Conservation (phyloP, 805 yeast species). For the Lipomyces japonicus region DNA sequence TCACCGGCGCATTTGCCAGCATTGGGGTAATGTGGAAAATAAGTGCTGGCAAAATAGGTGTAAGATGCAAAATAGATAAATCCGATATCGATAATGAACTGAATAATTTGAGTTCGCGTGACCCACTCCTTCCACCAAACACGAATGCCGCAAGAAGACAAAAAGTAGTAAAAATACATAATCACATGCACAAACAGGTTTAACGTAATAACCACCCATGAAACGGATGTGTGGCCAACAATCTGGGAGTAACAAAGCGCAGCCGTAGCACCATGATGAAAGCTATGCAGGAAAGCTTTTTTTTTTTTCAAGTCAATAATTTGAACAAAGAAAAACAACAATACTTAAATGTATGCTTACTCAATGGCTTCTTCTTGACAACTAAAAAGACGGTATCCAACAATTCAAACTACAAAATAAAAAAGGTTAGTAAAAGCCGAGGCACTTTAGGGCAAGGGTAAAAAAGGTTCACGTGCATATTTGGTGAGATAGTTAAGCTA, state of each 20-base stretch:
- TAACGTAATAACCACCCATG: conserved; percentile 89
- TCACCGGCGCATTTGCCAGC: conserved; percentile 86
- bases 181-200: conserved; percentile 91
- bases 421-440: conserved; percentile 10
- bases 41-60: conserved; percentile 76
- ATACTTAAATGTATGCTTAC: neutral
- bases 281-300: conserved; percentile 79
- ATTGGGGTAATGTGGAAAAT: conserved; percentile 66
- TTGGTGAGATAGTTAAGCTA: conserved; percentile 81
- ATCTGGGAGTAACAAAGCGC: conserved; percentile 89
- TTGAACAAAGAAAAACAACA: neutral
- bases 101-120: conserved; percentile 90
- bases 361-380: conserved; percentile 79
- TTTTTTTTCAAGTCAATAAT: neutral
- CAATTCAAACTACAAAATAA: conserved; percentile 54
- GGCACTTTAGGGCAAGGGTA: conserved; percentile 7
- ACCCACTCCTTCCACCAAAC: conserved; percentile 99
- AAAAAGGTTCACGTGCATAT: conserved; percentile 40
- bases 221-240: conserved; percentile 82
- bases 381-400: conserved; percentile 90
- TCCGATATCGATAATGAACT: conserved; percentile 80
- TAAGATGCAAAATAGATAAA: conserved; percentile 94
- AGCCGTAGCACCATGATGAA: conserved; percentile 98
- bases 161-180: conserved; percentile 97
- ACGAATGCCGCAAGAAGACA: conserved; percentile 85